These are phyloP conservation scores for Plasmodium gonderi DNA, from an alignment of 169 alveolate genomes.

Conservation along the genomic window DNA sequence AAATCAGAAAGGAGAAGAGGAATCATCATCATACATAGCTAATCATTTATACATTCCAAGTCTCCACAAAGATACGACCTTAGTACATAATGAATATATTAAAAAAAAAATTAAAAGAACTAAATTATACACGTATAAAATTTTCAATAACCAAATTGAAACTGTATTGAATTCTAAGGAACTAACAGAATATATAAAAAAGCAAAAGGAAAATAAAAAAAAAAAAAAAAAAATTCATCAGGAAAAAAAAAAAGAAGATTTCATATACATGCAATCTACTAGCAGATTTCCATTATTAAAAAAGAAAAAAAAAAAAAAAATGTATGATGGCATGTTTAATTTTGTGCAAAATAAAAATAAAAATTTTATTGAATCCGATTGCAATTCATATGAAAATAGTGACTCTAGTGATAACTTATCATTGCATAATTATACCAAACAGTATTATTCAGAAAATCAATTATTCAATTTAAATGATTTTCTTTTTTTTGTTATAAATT, in stretches of 20 bases:
- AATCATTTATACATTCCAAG: background rate
- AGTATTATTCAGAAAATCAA: conserved; percentile 20
- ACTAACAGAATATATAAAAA: conserved; percentile 39
- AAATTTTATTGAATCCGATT: conserved; percentile 29
- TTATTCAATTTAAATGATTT: conserved; percentile 23
- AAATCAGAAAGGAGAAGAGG: background rate
- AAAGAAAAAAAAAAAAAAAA: background rate
- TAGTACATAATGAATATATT: conserved; percentile 64
- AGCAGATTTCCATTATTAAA: conserved; percentile 5
- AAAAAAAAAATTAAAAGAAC: conserved; percentile 65
- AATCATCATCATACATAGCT: background rate
- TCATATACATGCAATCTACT: conserved; percentile 13
- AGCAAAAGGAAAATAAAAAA: conserved; percentile 31
- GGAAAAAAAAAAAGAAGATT: conserved; percentile 37
- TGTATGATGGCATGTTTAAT: background rate
- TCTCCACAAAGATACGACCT: conserved; percentile 11
- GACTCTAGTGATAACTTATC: conserved; percentile 57
- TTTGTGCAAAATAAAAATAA: conserved; percentile 18
- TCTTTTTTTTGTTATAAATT: conserved; percentile 16
- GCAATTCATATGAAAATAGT: conserved; percentile 44
- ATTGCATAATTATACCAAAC: conserved; percentile 4
- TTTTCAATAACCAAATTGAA: conserved; percentile 54
- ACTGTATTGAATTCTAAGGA: conserved; percentile 35
- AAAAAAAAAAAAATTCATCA: conserved; percentile 2
- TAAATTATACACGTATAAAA: conserved; percentile 49